Base-by-base conservation (phyloP, 2,329 filamentous ascomycete species). In the Biscogniauxia marginata region DNA sequence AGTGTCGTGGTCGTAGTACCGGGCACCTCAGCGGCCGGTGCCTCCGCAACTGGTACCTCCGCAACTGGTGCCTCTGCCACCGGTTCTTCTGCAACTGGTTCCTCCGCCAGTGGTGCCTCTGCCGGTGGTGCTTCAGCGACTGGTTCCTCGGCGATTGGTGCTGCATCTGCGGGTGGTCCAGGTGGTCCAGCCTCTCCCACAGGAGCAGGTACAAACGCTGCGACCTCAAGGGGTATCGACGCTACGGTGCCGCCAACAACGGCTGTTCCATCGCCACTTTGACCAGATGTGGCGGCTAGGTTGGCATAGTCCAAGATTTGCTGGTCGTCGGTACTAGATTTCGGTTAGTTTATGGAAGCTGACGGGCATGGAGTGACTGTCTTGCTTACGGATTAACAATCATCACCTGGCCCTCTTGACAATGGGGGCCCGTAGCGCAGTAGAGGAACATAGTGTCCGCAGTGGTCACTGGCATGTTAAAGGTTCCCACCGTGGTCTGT, bases 311-410 rank as follows among this genome's bases (percentile, higher is more conserved):
- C 57, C 13, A 71, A 58, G 24, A 71, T 63, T 21, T 71, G 69
- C n/a, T 67, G 58, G 8, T 65, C 62, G 20, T 62, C 65, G 8
- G 57, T 61, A 3, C 67, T 69, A 23, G 9, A 7, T 4, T 4
- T 3, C 5, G 9, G 43, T 65, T 34, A 66, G 64, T 22, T 21
- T 45, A 13, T 4, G 8, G 4, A 25, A 30, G 3, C 7, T 16
- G 45, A n/a, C n/a, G 18, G 9, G 4, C 24, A 13, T 13, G 9
- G 25, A 30, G 30, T 4, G 30, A 39, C 7, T 3, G 3, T 63
- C 73, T 57, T n/a, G n/a, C n/a, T n/a, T 54, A 75, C 74, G 76
- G 75, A 56, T 83, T 83, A 43, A 83, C 74, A 5, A 80, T 73
- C 69, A 80, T 75, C 23, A 79, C 74, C 72, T 82, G 81, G 7